These are phyloP conservation scores for Lasiodiplodia citricola DNA, from an alignment of 2,329 filamentous ascomycete species.

Conservation along the genomic window DNA sequence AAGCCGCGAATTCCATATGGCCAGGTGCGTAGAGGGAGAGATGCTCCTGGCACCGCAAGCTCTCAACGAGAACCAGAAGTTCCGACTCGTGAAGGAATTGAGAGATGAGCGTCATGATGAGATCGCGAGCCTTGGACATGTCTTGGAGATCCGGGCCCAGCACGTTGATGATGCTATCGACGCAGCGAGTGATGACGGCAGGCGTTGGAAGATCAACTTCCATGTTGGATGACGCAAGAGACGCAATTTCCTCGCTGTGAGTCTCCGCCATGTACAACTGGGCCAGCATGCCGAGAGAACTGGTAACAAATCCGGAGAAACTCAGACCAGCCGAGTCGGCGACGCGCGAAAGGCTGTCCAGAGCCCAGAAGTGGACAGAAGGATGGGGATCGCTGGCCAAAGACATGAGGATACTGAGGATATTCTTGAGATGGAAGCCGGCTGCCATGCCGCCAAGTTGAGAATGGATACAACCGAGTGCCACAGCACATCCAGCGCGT, in stretches of 20 bases:
- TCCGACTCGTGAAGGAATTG: slow-evolving; percentile 82
- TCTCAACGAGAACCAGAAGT: slow-evolving; percentile 72
- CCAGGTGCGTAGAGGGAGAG: slow-evolving; percentile 89
- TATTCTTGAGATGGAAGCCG: slow-evolving; percentile 93
- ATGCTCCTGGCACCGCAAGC: slow-evolving; percentile 85
- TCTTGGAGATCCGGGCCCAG: slow-evolving; percentile 95
- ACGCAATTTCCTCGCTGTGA: slow-evolving; percentile 83
- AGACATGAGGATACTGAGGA: slow-evolving; percentile 97
- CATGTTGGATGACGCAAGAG: slow-evolving; percentile 84
- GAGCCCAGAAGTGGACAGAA: slow-evolving; percentile 93
- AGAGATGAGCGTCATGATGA: slow-evolving; percentile 84
- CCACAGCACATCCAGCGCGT: slow-evolving; percentile 91
- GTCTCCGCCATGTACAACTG: slow-evolving; percentile 91
- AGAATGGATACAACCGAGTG: slow-evolving; percentile 89
- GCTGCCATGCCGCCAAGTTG: slow-evolving; percentile 98
- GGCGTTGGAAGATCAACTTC: slow-evolving; percentile 84
- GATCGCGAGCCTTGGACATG: slow-evolving; percentile 84
- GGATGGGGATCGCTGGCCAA: slow-evolving; percentile 95
- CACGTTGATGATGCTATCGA: slow-evolving; percentile 96
- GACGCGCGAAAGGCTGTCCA: slow-evolving; percentile 84
- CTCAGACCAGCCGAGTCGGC: slow-evolving; percentile 91
- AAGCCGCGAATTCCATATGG: slow-evolving; percentile 81
- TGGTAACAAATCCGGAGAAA: slow-evolving; percentile 88
- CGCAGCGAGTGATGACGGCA: slow-evolving; percentile 81
- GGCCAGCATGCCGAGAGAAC: slow-evolving; percentile 89